Base-by-base conservation (phyloP, 164 flowering plant species). In the Euptelea pleiosperma region DNA sequence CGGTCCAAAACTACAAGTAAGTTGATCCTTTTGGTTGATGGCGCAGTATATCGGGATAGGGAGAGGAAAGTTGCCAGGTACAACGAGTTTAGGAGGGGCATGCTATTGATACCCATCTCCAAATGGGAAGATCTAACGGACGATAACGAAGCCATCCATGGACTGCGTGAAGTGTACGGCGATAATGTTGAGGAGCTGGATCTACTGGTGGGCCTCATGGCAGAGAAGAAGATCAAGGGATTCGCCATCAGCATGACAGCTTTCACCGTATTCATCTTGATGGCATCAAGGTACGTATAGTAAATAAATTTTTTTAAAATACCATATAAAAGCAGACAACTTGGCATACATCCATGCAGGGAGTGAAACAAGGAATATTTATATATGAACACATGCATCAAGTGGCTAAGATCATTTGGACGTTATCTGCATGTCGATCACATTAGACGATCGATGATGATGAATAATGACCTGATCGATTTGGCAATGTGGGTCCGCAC, bases 261-360 rank as follows among this genome's bases (percentile, higher is more conserved):
- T 4, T 77, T 77, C 52, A 21, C 65, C 60, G 59, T 74, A 28
- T 77, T 77, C 50, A n/a, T 64, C 0, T 2, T 75, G 25, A 72
- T 74, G 70, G 82, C 82, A 15, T 29, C 77, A 14, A 77, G 81
- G 81, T 77, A 68, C n/a, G n/a, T n/a, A n/a, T n/a, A n/a, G n/a
- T n/a, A 36, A 16, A n/a, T n/a, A n/a, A n/a, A n/a, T n/a, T n/a
- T n/a, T n/a, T n/a, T n/a, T n/a, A n/a, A n/a, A n/a, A n/a, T n/a
- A n/a, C n/a, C n/a, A n/a, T n/a, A n/a, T n/a, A n/a, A n/a, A n/a
- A n/a, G n/a, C n/a, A n/a, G n/a, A n/a, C n/a, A n/a, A n/a, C n/a
- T n/a, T n/a, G n/a, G n/a, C n/a, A n/a, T n/a, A n/a, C n/a, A n/a
- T n/a, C n/a, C n/a, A n/a, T n/a, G n/a, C n/a, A n/a, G n/a, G n/a